Evolutionary conservation across 352 stramenopile genomes (phyloP).

Genomic region (Blastocystis sp.): DNA sequence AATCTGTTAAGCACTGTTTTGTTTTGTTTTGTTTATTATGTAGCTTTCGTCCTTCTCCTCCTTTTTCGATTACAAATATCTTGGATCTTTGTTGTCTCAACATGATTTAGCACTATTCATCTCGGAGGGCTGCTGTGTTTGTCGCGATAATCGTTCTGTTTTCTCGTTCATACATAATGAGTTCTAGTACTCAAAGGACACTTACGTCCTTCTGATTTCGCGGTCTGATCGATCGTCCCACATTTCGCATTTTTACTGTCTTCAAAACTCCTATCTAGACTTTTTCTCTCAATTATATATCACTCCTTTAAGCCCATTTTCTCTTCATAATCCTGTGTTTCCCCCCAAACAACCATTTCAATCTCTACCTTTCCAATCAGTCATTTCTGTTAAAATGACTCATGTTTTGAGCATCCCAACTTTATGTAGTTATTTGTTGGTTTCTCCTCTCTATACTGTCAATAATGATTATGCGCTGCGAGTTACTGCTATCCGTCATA

Average conservation of each 20-base stretch:
- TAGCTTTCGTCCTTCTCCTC: neutral
- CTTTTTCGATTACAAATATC: neutral
- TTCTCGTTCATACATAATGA: neutral
- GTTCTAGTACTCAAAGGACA: neutral
- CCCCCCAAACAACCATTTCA: no score
- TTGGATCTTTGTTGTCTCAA: neutral
- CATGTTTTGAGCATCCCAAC: no score
- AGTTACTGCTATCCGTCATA: no score
- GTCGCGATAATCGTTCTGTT: neutral
- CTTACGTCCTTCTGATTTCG: neutral
- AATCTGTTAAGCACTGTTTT: neutral
- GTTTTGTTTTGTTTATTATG: neutral
- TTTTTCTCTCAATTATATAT: neutral
- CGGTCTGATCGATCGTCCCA: neutral
- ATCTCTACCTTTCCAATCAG: no score
- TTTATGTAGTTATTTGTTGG: no score
- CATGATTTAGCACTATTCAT: neutral
- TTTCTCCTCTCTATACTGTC: no score
- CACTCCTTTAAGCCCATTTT: no score
- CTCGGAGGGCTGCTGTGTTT: neutral
- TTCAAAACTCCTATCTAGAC: neutral
- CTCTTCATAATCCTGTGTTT: no score
- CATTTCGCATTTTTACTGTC: neutral
- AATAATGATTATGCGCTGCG: no score
- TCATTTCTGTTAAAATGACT: no score